These are phyloP conservation scores for Lactifluus echinatus DNA, from an alignment of 768 basidiomycete species.

Conservation along the genomic window DNA sequence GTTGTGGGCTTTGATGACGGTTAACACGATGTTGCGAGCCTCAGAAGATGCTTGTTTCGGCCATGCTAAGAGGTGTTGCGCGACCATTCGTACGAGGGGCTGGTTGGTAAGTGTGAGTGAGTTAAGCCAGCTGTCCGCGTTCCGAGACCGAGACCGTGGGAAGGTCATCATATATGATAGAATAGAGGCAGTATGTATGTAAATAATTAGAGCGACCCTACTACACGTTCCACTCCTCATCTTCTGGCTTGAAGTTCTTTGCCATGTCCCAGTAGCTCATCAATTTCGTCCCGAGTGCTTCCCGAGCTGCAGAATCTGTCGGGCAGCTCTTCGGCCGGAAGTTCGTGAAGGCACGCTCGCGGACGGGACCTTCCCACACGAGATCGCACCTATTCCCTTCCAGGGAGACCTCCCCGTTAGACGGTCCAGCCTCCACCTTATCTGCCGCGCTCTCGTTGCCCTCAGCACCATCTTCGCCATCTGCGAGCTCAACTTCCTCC, in stretches of 20 bases:
- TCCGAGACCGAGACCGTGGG: neutral
- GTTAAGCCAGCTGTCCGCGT: neutral
- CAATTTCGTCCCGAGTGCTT: conserved; percentile 74
- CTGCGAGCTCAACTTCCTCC: conserved; percentile 57
- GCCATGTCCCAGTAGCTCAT: conserved; percentile 93
- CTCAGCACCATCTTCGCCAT: conserved; percentile 40
- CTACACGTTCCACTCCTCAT: conserved; percentile 46
- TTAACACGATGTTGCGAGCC: conserved; percentile 23
- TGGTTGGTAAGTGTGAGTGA: neutral
- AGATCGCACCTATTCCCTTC: conserved; percentile 84
- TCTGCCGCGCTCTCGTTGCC: conserved; percentile 29
- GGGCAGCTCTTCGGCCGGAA: conserved; percentile 81
- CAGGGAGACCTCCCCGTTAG: conserved; percentile 40
- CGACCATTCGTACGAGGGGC: neutral
- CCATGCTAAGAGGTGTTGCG: neutral
- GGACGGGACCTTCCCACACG: conserved; percentile 87
- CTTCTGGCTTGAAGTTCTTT: conserved; percentile 82
- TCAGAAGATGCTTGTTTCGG: conserved; percentile 11
- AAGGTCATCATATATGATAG: neutral
- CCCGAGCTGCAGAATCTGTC: conserved; percentile 79
- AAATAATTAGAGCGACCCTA: neutral
- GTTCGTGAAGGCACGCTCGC: conserved; percentile 69
- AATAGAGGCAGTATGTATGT: too few species aligned
- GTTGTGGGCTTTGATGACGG: conserved; percentile 18
- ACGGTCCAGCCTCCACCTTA: conserved; percentile 26